Evolutionary conservation across 1,284 basidiomycete species (phyloP).

Genomic region (Boletus smithii): DNA sequence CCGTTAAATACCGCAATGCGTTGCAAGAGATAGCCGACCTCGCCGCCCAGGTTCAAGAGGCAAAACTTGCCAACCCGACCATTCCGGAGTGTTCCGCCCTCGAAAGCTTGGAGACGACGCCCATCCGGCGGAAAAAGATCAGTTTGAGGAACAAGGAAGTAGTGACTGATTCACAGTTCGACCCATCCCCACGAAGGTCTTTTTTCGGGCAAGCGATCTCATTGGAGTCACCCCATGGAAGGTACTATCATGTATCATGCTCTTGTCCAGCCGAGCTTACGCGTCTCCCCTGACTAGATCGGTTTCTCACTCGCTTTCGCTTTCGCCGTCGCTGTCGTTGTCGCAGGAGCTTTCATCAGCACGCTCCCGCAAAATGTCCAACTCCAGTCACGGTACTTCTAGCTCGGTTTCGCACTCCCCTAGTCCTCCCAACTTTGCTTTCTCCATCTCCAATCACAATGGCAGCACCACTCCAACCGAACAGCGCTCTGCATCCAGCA

Average conservation of each 20-base stretch:
- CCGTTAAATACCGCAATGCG: conserved; percentile 84
- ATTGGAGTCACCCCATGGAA: conserved; percentile 78
- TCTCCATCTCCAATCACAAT: conserved; percentile 48
- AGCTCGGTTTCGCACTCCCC: conserved; percentile 54
- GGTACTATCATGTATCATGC: conserved; percentile 41
- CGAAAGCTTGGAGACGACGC: conserved; percentile 47
- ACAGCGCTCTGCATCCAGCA: conserved; percentile 68
- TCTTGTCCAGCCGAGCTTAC: conserved; percentile 8
- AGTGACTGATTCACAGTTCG: conserved; percentile 43
- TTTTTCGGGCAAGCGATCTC: conserved; percentile 85
- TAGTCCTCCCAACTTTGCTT: conserved; percentile 57
- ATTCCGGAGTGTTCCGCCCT: conserved; percentile 46
- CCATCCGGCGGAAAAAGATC: conserved; percentile 50
- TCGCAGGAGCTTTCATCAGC: conserved; percentile 94
- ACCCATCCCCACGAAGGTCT: conserved; percentile 56
- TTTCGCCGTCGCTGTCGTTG: conserved; percentile 85
- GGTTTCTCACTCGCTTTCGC: conserved; percentile 82
- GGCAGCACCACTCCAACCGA: conserved; percentile 45
- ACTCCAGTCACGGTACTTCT: conserved; percentile 65
- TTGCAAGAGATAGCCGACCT: conserved; percentile 85
- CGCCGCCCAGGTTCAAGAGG: conserved; percentile 78
- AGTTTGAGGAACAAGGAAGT: conserved; percentile 47
- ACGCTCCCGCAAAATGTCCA: conserved; percentile 78
- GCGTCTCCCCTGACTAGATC: conserved; percentile 46
- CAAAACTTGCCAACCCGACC: conserved; percentile 54